Base-by-base conservation (phyloP, 1,284 basidiomycete genomes). In the Coniophora puteana region DNA sequence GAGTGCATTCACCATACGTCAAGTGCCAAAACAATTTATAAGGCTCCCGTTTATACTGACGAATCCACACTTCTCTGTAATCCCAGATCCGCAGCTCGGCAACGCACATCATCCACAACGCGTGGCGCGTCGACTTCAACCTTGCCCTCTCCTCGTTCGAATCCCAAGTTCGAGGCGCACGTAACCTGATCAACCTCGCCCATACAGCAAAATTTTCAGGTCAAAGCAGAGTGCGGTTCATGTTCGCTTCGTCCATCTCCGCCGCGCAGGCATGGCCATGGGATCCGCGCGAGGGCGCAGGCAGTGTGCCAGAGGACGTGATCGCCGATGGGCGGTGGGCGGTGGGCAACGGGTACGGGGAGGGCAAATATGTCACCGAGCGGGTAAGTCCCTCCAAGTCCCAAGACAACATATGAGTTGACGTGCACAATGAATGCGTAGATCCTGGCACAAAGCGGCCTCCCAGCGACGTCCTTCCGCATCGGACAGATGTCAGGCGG, bases 51-150 rank as follows among this genome's bases (percentile, higher is more conserved):
- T 14, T 13, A 10, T 4, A 13, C 18, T 37, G 27, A 14, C 31
- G 20, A 22, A 7, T 14, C 13, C 12, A 6, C 18, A 17, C 7
- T 12, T n/a, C n/a, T n/a, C n/a, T n/a, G n/a, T n/a, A n/a, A n/a
- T 21, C 36, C 5, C 23, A 55, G 46, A 49, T 65, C 17, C 50
- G 47, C 5, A 29, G 46, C 25, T 46, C 50, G 12, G 45, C 55
- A 8, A 60, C 58, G 1, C 25, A 49, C 18, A 52, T 65, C 31
- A 51, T 62, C 6, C 62, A 62, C 38, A 55, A 51, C 12, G 64
- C 58, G 1, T 68, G 61, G 59, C 50, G 56, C 1, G 49, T 67
- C 4, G 58, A 69, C 47, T 68, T 67, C 48, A 67, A 66, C 13
- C 45, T 66, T 1, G 47, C 52, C 5, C 37, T 66, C 11, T 45